Evolutionary conservation across 2,329 filamentous ascomycete species (phyloP), one percentile per base, ranked within the genome.

Genomic region (Fusarium musae): DNA sequence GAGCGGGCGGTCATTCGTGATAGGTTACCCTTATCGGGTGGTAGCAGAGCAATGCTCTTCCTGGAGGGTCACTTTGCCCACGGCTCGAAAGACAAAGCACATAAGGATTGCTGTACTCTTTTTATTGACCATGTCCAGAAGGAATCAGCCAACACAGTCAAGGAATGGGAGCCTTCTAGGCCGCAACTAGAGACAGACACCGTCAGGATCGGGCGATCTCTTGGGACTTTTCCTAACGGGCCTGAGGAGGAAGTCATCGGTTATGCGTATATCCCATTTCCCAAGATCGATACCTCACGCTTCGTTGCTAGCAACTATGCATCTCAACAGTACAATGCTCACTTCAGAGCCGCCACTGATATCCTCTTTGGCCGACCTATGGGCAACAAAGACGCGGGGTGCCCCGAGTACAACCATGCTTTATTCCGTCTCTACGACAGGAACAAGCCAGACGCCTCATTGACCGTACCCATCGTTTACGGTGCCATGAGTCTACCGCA

Each of bases 251-350:
- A 62, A 16, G 65, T 60, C 12, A 39, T 70, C 9, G 64, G 67
- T 46, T 66, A 67, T 37, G 70, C 77, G 2, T 78, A 78, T n/a
- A 34, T 78, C 4, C 40, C 76, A 16, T 73, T 78, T 34, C 77
- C 77, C 34, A 65, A 69, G 26, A 47, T 40, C 30, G 68, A 53
- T 13, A 39, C 12, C 2, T 5, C 21, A 2, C 36, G 10, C 7
- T 77, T 77, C 26, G 30, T 34, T 13, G 58, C 72, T 23, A 19
- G 54, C 7, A 49, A 50, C 6, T 81, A 76, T 66, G 78, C 69
- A 4, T 70, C 74, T 17, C 75, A 80, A 47, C 76, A 79, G 49
- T 81, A 75, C 62, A 75, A 75, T 43, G 58, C 57, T 1, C 75
- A 77, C 32, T 54, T 82, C 23, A 68, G 57, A 34, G 72, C 74